Conservation (phyloP, 352 stramenopile genomes). For the Globisporangium cystogenes region DNA sequence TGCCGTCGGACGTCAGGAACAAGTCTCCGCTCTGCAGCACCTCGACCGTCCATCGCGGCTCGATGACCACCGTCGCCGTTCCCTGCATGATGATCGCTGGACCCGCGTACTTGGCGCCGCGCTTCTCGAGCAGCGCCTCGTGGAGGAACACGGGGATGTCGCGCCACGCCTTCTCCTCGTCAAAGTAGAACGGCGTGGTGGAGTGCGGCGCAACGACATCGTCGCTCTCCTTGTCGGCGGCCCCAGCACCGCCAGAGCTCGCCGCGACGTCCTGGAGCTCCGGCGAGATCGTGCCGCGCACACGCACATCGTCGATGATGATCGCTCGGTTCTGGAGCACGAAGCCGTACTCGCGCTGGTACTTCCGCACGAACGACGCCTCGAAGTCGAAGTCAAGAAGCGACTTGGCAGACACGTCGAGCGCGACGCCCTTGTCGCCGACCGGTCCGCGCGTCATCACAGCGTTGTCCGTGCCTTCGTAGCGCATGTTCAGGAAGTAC, state of each 20-base stretch:
- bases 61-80: slow-evolving; percentile 97
- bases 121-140: slow-evolving; percentile 80
- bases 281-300: slow-evolving; percentile 91
- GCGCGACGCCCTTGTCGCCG: slow-evolving; percentile 27
- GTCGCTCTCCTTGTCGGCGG: not conserved
- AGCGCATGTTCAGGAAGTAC: slow-evolving; percentile 98
- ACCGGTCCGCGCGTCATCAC: slow-evolving; percentile 91
- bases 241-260: not conserved
- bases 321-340: slow-evolving; percentile 91
- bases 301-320: slow-evolving; percentile 96
- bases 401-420: slow-evolving; percentile 19
- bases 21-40: slow-evolving; percentile 95
- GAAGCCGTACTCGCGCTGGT: slow-evolving; percentile 98
- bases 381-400: slow-evolving; percentile 81
- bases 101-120: slow-evolving; percentile 65
- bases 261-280: slow-evolving; percentile 38
- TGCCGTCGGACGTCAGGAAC: slow-evolving; percentile 74
- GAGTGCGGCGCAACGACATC: slow-evolving; percentile 41
- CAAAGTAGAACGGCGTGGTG: slow-evolving; percentile 77
- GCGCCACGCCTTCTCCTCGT: slow-evolving; percentile 69
- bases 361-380: slow-evolving; percentile 88
- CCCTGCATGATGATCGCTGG: slow-evolving; percentile 97
- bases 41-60: slow-evolving; percentile 92
- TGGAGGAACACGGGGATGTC: slow-evolving; percentile 93
- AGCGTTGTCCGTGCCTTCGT: slow-evolving; percentile 97